Percentiles rank a stretch among this genome's conserved stretches.
Conservation (phyloP, 352 stramenopile species). For the Phytopythium oedochilum region DNA sequence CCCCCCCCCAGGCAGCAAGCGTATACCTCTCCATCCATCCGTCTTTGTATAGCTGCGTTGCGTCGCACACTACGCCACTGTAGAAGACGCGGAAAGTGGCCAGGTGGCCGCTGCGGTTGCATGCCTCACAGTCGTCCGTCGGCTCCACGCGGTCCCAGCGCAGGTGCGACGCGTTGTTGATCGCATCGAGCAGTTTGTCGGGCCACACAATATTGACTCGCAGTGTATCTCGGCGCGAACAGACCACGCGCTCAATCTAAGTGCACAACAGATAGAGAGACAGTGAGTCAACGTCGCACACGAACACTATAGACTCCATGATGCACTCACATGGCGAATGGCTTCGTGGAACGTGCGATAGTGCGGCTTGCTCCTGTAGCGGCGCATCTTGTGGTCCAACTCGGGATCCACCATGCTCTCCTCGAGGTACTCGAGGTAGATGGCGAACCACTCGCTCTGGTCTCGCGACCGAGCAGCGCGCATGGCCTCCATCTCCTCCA, state of each 20-base stretch:
- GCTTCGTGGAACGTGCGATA: constrained; percentile 44
- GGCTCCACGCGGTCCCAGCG: constrained; percentile 22
- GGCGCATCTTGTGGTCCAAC: constrained; percentile 56
- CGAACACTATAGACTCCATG: no score
- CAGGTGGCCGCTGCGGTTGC: constrained; percentile 62
- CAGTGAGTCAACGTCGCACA: no score
- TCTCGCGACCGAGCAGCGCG: constrained; percentile 48
- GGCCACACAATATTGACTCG: constrained; percentile 67
- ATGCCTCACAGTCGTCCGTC: constrained; percentile 63
- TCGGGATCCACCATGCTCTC: constrained; percentile 56
- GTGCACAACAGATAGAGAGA: neutral
- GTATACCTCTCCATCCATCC: constrained; percentile 64
- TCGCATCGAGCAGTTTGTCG: constrained; percentile 51
- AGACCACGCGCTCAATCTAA: constrained; percentile 66
- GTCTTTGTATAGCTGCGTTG: constrained; percentile 52
- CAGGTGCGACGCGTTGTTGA: constrained; percentile 38
- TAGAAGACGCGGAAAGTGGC: constrained; percentile 55
- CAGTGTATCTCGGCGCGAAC: constrained; percentile 62
- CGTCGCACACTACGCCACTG: constrained; percentile 54
- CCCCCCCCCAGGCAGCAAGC: no score
- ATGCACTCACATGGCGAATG: constrained; percentile 32
- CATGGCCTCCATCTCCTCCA: constrained; percentile 32
- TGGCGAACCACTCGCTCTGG: constrained; percentile 73
- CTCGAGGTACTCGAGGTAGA: constrained; percentile 82
- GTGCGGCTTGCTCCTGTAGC: constrained; percentile 26